Base-by-base conservation (phyloP, 257 asterid genomes). In the Scutellaria barbata region DNA sequence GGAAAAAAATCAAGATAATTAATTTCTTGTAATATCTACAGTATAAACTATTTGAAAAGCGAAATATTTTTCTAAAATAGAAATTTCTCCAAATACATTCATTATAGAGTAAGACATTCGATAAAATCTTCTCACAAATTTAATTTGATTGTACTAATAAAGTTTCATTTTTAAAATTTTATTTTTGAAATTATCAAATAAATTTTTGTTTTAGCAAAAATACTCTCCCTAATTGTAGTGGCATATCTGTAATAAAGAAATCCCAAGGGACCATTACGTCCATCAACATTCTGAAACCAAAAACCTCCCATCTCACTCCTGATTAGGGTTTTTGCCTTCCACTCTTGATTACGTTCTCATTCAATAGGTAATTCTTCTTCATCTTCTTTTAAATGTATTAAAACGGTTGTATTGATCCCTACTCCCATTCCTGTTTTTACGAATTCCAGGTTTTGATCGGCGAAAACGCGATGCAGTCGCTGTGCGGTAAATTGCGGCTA, bases 381-480 rank as follows among this genome's bases (percentile, higher is more conserved):
- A 20, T 7, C 33, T 61, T 10, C 9, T 2, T 30, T 4, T 30
- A 3, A 30, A 30, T 30, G 3, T 30, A 4, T 39, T 12, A 17
- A 5, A 22, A 22, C 39, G 40, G 22, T 42, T 2, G 8, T 35
- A 42, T 39, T 33, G 35, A 39, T 14, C 65, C 10, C 1, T 60
- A 10, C 25, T 52, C 18, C 14, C 22, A 0, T 0, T 9, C 30
- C 46, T 30, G 62, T 45, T 42, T 11, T 51, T 40, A 39, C 52
- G 74, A 71, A 41, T 50, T 39, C 57, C 62, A 82, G 77, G 75
- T 72, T 57, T 66, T 77, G 66, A 69, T 70, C 63, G 66, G 72
- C 41, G 72, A 67, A 64, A 43, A 11, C 43, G 77, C 74, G 75
- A 87, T 87, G 90, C 90, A 81, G 46, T 84, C 94, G 40, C 59